Conservation (phyloP, 2,329 filamentous ascomycete genomes). For the Aspergillus ochraceoroseus region DNA sequence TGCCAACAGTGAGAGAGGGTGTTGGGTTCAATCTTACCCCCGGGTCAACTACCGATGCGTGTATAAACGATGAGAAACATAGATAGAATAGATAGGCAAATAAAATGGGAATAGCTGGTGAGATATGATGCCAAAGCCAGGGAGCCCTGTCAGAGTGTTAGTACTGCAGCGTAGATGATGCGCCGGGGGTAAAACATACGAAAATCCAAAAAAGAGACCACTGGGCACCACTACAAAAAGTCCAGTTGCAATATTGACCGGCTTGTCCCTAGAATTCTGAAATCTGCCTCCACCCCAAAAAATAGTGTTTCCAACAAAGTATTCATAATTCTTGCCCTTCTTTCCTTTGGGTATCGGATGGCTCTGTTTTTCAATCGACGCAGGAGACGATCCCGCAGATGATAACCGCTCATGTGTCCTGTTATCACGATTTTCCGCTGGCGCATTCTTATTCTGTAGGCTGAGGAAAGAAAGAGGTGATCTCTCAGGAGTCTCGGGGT, state of each 20-base stretch:
- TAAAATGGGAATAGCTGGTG: slow-evolving; percentile 78
- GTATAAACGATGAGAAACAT: slow-evolving; percentile 86
- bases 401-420: slow-evolving; percentile 77
- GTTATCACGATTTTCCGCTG: slow-evolving; percentile 51
- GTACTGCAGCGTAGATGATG: slow-evolving; percentile 7
- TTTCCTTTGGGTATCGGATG: slow-evolving; percentile 33
- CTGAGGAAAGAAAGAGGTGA: slow-evolving; percentile 71
- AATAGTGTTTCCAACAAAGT: slow-evolving; percentile 87
- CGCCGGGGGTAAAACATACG: slow-evolving; percentile 38
- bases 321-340: slow-evolving; percentile 74
- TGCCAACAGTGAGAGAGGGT: too few relatives aligned
- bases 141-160: slow-evolving; percentile 52
- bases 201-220: slow-evolving; percentile 78
- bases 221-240: slow-evolving; percentile 73
- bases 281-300: slow-evolving; percentile 83
- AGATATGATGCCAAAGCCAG: slow-evolving; percentile 80
- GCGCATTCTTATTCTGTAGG: slow-evolving; percentile 52
- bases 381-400: slow-evolving; percentile 71
- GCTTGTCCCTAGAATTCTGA: slow-evolving; percentile 80
- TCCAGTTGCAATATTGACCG: slow-evolving; percentile 84
- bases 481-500: slow-evolving; percentile 58
- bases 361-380: slow-evolving; percentile 50
- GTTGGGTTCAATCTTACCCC: slow-evolving; percentile 65
- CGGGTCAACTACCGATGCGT: slow-evolving; percentile 87
- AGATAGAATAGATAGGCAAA: slow-evolving; percentile 91